Conservation (phyloP, 176 grass and related monocot species). For the Hordeum marinum region DNA sequence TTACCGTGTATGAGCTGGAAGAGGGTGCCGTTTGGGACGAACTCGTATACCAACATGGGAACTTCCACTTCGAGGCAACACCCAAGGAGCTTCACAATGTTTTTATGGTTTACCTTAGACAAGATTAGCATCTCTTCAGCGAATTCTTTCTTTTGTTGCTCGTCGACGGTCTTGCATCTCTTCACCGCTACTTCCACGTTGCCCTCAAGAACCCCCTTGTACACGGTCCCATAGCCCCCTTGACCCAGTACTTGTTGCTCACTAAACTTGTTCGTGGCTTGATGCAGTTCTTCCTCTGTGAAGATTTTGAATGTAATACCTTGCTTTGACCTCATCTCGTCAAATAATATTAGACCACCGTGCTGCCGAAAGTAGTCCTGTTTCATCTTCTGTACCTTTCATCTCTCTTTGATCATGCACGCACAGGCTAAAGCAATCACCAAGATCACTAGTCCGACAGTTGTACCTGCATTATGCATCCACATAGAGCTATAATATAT, state of each 20-base stretch:
- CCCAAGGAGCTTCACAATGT: conserved; percentile 8
- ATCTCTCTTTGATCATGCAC: neutral
- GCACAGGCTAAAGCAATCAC: neutral
- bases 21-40: neutral
- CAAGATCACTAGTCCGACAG: neutral
- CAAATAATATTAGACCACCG: neutral
- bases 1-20: neutral
- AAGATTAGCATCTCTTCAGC: conserved; percentile 13
- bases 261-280: neutral
- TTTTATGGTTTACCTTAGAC: neutral
- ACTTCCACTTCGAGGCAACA: conserved; percentile 22
- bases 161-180: neutral
- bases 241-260: neutral
- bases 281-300: neutral
- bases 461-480: neutral
- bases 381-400: neutral
- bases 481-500: neutral
- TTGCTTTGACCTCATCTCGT: neutral
- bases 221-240: conserved; percentile 5
- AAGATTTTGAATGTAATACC: neutral
- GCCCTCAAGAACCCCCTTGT: conserved; percentile 2
- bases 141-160: conserved; percentile 11
- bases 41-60: conserved; percentile 1
- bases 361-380: neutral
- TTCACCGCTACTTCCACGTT: conserved; percentile 2